Base-by-base conservation (phyloP, 2,329 filamentous ascomycete genomes). In the Biscogniauxia marginata region DNA sequence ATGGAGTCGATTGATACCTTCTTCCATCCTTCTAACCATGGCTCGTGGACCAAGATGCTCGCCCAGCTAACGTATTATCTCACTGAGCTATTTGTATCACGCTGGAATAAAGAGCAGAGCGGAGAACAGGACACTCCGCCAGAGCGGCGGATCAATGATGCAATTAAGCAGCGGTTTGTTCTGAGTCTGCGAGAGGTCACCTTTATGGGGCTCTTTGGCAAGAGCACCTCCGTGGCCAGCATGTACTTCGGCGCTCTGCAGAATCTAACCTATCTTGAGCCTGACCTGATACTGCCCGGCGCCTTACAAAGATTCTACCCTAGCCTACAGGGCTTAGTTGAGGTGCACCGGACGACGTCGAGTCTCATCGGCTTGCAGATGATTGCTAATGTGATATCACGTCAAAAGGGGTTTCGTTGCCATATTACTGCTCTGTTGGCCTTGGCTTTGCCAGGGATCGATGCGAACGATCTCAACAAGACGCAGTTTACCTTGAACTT, bases 151-250 rank as follows among this genome's bases (percentile, higher is more conserved):
- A 86, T 99, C 63, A 95, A 86, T 59, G 83, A 86, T 25, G 86
- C 85, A n/a, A 73, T 99, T 63, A 96, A 93, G 77, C 85, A 82
- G 68, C 88, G 95, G 47, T 98, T 99, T 70, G 95, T 99, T 24
- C 77, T 93, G 39, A 90, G 91, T 60, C 77, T 99, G 61, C 88
- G 88, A 62, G 95, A 99, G 63, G 93, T 97, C 49, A 91, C 92
- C 4, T 99, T 97, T 73, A 97, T 99, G 93, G 95, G 95, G 23
- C 88, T 99, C 50, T 99, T 97, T 72, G 90, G 93, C 53, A 99
- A 99, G 80, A 96, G 93, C 72, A 88, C 86, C 55, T 93, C 92
- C 50, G 88, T 95, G 3, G 92, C 96, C 70, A 93, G 89, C 72
- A 96, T 93, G 77, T 96, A 93, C 62, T 85, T 97, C 62, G 92